Base-by-base conservation (phyloP, 371 early-diverging fungal species). In the Apophysomyces variabilis region DNA sequence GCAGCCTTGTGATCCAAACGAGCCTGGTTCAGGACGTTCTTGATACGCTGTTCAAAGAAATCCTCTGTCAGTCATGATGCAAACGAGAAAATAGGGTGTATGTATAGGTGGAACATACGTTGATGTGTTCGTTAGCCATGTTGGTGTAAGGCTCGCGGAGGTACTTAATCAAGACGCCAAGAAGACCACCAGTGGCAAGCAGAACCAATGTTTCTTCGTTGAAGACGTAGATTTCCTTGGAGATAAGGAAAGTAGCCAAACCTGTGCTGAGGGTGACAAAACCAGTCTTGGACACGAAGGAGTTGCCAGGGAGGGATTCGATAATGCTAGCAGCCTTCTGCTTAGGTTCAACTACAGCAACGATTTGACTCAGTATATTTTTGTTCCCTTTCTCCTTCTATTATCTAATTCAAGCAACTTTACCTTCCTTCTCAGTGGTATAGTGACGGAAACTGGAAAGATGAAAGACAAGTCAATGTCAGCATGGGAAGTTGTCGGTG, bases 221-320 rank as follows among this genome's bases (percentile, higher is more conserved):
- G 76, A 96, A 79, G 65, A 97, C 90, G 83, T 96, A 98, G 83
- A 98, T 92, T 80, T 97, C 98, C 90, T 98, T 96, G 66, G 96
- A 93, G 77, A 98, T 89, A 65, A 93, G 80, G 83, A 87, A 93
- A 47, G 96, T 94, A 50, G 96, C 91, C 64, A 94, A 78, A 69
- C 95, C 94, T 39, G 95, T 88, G 59, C 89, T 84, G 45, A 93
- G 82, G 66, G 95, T 92, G 71, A 96, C 86, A 73, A 90, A 93
- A 62, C 92, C 91, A 43, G 97, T 91, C 88, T 98, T 96, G 76
- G 94, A 87, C 61, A 92, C 87, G 62, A 95, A 73, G 61, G 87
- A 89, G 79, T 93, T 89, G 37, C 96, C 96, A 61, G 98, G 98
- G 71, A 97, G 90, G 38, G 91, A 78, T 72, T 94, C 91, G 77